A percentile compares a stretch with the other conserved stretches of the same genome.
phyloP scores from a whole-genome alignment of 257 asterid species.

The Fraxinus excelsior region DNA sequence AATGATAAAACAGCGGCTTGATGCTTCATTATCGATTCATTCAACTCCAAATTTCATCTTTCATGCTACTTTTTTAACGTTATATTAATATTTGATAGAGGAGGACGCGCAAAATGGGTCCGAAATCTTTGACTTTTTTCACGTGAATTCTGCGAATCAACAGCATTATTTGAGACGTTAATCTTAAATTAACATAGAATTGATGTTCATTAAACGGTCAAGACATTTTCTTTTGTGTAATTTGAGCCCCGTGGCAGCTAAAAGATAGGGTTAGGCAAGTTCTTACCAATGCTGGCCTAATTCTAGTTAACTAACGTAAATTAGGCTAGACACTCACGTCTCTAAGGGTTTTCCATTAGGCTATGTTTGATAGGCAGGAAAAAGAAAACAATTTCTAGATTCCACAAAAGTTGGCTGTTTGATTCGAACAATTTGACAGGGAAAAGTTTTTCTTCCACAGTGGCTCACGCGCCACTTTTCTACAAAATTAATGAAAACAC shows the following conservation, averaged over 20 bases:
- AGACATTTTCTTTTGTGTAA: slow-evolving; percentile 7
- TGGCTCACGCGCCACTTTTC: too few species aligned
- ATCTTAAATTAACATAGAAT: not conserved
- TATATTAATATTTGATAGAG: slow-evolving; percentile 4
- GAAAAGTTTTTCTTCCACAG: too few species aligned
- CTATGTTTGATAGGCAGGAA: too few species aligned
- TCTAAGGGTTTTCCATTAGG: too few species aligned
- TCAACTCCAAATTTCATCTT: not conserved
- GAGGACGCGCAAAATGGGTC: slow-evolving; percentile 2
- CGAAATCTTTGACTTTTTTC: not conserved
- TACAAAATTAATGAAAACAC: too few species aligned
- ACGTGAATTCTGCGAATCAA: slow-evolving; percentile 19
- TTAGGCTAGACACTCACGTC: not conserved
- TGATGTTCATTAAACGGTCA: slow-evolving; percentile 6
- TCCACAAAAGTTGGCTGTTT: too few species aligned
- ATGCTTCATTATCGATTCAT: not conserved
- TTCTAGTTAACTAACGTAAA: not conserved
- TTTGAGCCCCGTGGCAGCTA: not conserved
- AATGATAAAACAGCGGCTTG: not conserved
- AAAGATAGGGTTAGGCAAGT: slow-evolving; percentile 26
- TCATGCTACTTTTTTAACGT: slow-evolving; percentile 1
- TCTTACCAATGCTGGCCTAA: slow-evolving; percentile 21
- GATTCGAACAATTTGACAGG: too few species aligned
- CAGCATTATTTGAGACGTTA: slow-evolving; percentile 5
- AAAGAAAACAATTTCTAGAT: too few species aligned